Evolutionary conservation across 2,329 filamentous ascomycete genomes (phyloP), one percentile per base, ranked within the genome.

Genomic region (Cladophialophora bantiana): DNA sequence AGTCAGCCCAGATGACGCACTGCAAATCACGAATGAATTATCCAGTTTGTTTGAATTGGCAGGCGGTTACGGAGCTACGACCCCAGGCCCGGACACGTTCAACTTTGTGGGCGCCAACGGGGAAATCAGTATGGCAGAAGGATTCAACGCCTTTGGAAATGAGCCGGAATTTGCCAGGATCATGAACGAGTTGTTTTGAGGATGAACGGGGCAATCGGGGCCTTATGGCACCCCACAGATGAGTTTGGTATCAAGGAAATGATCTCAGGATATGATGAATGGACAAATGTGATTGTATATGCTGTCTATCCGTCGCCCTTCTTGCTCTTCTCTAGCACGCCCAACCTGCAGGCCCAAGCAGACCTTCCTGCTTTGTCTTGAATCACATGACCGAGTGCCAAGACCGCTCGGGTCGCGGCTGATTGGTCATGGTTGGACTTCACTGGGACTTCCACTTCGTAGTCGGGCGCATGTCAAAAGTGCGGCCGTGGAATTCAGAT

Each of bases 11-110:
- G 73, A 83, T 58, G 85, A 89, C 71, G 84, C 84, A 7, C 83
- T 88, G 74, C 87, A 88, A 61, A 87, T 84, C 77, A 83, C 80
- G 66, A 80, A 87, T 68, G 87, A 89, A 74, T 75, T 90, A 58
- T 88, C 86, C 3, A 86, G 83, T 68, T 74, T 89, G 54, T 90
- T 90, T 65, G 88, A 90, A 72, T 85, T 87, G 42, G 86, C 87
- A 3, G 87, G 87, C 0, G 84, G 83, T 0, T 84, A 83, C 68
- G 76, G 77, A 62, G 72, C 76, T 15, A 68, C 73, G n/a, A 68
- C 18, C 68, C 71, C 45, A 68, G 74, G 32, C 75, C 77, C 9
- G 59, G 79, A 50, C 78, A 80, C 64, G n/a, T 70, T 66, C 54
- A 64, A 64, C 38, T 66, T 65, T 59, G 62, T 67, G 38, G 76